Evolutionary conservation across 2,329 filamentous ascomycete species (phyloP).

Genomic region (Aaosphaeria pasadenensis): DNA sequence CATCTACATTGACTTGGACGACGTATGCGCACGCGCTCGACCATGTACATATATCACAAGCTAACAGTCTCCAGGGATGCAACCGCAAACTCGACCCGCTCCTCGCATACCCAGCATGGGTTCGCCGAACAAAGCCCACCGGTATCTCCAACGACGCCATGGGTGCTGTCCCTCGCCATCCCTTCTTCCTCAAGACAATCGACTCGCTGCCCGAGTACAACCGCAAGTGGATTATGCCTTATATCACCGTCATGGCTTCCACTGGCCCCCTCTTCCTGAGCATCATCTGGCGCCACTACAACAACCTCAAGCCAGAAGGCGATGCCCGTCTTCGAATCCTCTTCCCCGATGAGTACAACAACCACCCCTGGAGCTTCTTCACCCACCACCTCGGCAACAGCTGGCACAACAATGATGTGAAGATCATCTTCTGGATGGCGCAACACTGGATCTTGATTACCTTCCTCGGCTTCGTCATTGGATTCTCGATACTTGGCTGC

Average conservation of each 20-base stretch:
- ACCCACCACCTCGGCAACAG: conserved; percentile 62
- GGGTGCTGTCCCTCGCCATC: conserved; percentile 69
- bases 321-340: conserved; percentile 62
- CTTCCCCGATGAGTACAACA: conserved; percentile 69
- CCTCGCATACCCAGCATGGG: conserved; percentile 66
- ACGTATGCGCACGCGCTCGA: conserved; percentile 42
- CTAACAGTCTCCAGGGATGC: conserved; percentile 54
- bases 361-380: conserved; percentile 69
- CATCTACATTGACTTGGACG: conserved; percentile 78
- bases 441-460: conserved; percentile 56
- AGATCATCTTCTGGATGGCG: conserved; percentile 63
- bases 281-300: conserved; percentile 73
- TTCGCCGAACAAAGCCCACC: conserved; percentile 69
- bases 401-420: conserved; percentile 64
- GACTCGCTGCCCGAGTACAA: conserved; percentile 66
- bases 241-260: conserved; percentile 77
- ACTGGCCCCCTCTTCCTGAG: conserved; percentile 75
- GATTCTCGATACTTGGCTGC: conserved; percentile 49
- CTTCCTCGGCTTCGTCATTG: conserved; percentile 51
- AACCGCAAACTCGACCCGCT: conserved; percentile 66
- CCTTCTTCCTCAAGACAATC: conserved; percentile 70
- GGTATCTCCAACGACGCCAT: conserved; percentile 81
- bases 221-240: conserved; percentile 65
- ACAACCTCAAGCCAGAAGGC: conserved; percentile 48
- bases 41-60: not conserved